phyloP scores from a whole-genome alignment of 768 basidiomycete species.

The Clavaria fumosa region DNA sequence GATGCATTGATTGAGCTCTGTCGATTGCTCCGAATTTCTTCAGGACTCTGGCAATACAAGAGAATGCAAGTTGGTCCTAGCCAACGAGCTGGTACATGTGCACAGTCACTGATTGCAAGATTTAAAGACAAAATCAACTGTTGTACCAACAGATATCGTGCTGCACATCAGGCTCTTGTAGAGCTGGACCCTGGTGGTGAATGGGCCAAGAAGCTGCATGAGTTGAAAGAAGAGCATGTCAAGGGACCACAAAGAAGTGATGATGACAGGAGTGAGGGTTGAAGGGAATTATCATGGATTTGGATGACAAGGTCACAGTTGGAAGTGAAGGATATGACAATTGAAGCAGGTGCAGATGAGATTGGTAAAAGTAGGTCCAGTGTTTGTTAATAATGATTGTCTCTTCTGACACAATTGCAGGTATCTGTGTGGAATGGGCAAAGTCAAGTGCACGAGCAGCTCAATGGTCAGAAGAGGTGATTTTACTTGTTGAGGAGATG shows the following conservation, averaged over 20 bases:
- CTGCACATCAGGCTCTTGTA: not conserved
- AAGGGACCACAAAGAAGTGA: not conserved
- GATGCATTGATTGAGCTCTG: constrained; percentile 10
- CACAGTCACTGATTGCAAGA: not conserved
- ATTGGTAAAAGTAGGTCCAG: constrained; percentile 1
- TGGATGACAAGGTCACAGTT: constrained; percentile 5
- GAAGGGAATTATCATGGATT: constrained; percentile 5
- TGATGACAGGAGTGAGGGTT: constrained; percentile 3
- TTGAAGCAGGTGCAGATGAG: not conserved
- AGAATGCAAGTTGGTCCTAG: constrained; percentile 6
- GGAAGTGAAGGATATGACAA: not conserved
- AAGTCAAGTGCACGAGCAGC: constrained; percentile 11
- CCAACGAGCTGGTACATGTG: constrained; percentile 7
- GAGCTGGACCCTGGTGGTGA: not conserved
- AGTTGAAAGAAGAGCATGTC: not conserved
- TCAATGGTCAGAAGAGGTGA: constrained; percentile 15
- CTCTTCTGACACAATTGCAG: constrained; percentile 4
- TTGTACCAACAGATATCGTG: constrained; percentile 3
- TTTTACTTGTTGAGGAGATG: constrained; percentile 18
- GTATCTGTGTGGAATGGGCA: constrained; percentile 13
- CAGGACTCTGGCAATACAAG: constrained; percentile 8
- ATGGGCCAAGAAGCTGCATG: not conserved
- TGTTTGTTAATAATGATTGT: not conserved
- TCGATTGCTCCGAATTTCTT: constrained; percentile 3
- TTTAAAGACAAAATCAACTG: constrained; percentile 3